phyloP scores from a whole-genome alignment of 208 protist species.

The Acanthamoeba healyi region DNA sequence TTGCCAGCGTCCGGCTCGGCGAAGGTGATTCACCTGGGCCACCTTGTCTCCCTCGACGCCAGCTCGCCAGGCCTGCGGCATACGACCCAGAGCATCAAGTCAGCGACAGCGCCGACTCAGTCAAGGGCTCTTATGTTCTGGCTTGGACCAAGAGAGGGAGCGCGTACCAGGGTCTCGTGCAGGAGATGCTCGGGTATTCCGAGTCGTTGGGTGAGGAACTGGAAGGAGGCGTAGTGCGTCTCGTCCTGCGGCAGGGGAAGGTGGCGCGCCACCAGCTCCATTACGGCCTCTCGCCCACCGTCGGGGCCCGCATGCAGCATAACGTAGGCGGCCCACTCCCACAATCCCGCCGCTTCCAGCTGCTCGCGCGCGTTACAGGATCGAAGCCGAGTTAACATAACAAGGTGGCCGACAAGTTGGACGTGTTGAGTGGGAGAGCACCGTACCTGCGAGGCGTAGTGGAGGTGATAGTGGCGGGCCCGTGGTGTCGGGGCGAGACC shows the following conservation, averaged over 20 bases:
- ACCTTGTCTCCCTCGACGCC: background rate
- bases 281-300: background rate
- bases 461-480: background rate
- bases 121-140: background rate
- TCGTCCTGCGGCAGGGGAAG: background rate
- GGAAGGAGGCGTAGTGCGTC: background rate
- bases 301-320: background rate
- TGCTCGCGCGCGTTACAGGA: too few relatives aligned
- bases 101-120: too few relatives aligned
- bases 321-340: background rate
- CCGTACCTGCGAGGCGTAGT: background rate
- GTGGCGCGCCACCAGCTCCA: slow-evolving; percentile 4
- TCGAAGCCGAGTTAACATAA: too few relatives aligned
- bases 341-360: slow-evolving; percentile 3
- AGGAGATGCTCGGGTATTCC: background rate
- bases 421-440: background rate
- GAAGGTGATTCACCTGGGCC: background rate
- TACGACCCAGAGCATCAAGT: too few relatives aligned
- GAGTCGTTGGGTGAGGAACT: background rate
- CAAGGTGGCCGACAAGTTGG: background rate
- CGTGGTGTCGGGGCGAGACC: background rate
- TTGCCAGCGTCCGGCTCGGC: background rate
- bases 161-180: background rate
- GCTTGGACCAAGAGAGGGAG: background rate
- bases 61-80: background rate